Base-by-base conservation (phyloP, 371 early-diverging fungal genomes). In the Parasitella parasitica region DNA sequence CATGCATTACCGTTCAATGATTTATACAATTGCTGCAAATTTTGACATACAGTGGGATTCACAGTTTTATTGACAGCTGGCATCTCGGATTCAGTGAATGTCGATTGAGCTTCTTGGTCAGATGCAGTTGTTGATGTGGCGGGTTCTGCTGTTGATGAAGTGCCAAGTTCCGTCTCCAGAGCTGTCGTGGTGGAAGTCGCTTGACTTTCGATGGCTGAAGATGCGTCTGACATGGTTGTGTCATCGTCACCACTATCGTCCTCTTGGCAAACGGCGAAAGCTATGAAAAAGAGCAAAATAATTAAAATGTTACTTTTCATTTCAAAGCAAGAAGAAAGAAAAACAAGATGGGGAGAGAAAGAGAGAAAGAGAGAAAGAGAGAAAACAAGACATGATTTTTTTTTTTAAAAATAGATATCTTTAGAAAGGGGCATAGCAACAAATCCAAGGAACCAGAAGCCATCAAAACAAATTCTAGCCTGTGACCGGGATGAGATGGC, bases 1-100 rank as follows among this genome's bases (percentile, higher is more conserved):
- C 81, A 81, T 20, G 46, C 32, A 20, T 66, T 70, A 2, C 81
- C 81, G 49, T 72, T 71, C 15, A 75, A 39, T 6, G 64, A 43
- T 3, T 61, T 64, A 28, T 67, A 81, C 57, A 71, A 64, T 24
- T 75, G 69, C 37, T 73, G 64, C 0, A 81, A 52, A 16, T 72
- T 74, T 7, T 55, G 41, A 48, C 82, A 81, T 13, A 66, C 64
- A 22, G 48, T 26, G 20, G 64, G 64, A 38, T 57, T 54, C 4
- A 60, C 59, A 16, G 66, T 63, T 56, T 34, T 41, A 22, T 41
- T 57, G 6, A 11, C 38, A 3, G 57, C n/a, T 24, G 52, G 38
- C 2, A 27, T 16, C 2, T 22, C 36, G 15, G 38, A 24, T 15
- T 59, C 52, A 8, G 39, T 32, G 2, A 53, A 27, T 7, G 60